These are phyloP conservation scores for Phlegmacium glaucopus DNA, from an alignment of 768 basidiomycete species.

Conservation along the genomic window DNA sequence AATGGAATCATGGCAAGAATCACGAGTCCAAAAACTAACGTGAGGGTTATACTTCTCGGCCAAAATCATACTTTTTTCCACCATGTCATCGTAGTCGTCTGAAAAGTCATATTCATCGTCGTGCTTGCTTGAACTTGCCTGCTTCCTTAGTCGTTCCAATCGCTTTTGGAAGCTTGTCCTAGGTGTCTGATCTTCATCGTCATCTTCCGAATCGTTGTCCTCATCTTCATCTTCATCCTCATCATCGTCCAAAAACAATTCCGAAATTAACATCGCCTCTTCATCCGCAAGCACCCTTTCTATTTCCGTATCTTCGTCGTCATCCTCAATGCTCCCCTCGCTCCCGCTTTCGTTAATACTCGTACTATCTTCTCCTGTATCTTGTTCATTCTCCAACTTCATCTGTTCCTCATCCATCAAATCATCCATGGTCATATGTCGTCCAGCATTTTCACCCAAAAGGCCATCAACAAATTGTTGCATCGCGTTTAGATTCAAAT, in stretches of 20 bases:
- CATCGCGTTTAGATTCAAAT: slow-evolving; percentile 52
- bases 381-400: slow-evolving; percentile 45
- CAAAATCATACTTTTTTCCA: slow-evolving; percentile 26
- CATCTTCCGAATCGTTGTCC: slow-evolving; percentile 33
- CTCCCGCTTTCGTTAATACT: slow-evolving; percentile 24
- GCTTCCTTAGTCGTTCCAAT: slow-evolving; percentile 36
- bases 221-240: slow-evolving; percentile 33
- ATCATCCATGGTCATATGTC: slow-evolving; percentile 63
- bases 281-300: slow-evolving; percentile 41
- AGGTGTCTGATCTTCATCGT: slow-evolving; percentile 35
- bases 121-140: slow-evolving; percentile 21
- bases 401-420: slow-evolving; percentile 52
- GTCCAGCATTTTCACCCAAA: slow-evolving; percentile 39
- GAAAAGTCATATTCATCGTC: slow-evolving; percentile 12
- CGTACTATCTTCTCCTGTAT: slow-evolving; percentile 20
- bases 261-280: slow-evolving; percentile 42
- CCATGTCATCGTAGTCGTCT: slow-evolving; percentile 28
- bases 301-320: slow-evolving; percentile 29
- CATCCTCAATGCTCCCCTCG: slow-evolving; percentile 24
- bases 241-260: slow-evolving; percentile 25
- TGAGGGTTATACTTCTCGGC: neutral
- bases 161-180: slow-evolving; percentile 43
- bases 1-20: neutral
- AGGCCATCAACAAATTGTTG: slow-evolving; percentile 48
- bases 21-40: slow-evolving; percentile 29